Conservation (phyloP, 306 rosid genomes). For the Senna tora region DNA sequence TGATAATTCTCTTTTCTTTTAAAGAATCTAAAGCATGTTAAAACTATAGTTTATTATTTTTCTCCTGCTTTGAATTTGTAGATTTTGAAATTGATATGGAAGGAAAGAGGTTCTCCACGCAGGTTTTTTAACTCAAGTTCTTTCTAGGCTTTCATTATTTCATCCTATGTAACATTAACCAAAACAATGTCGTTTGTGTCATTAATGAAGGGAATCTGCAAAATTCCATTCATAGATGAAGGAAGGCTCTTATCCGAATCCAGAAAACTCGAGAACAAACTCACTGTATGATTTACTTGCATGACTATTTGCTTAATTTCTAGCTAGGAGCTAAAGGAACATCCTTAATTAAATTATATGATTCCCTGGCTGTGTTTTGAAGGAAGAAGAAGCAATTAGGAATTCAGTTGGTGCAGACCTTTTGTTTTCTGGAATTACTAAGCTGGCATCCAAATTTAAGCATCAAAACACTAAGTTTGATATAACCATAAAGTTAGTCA, state of each 20-base stretch:
- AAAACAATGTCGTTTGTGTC: not conserved
- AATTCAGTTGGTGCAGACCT: slow-evolving; percentile 40
- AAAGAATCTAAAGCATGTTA: not conserved
- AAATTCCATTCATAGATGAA: slow-evolving; percentile 62
- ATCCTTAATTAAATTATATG: not conserved
- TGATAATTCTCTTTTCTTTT: no score
- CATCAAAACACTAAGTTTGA: slow-evolving; percentile 30
- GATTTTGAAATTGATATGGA: slow-evolving; percentile 60
- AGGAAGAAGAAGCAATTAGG: slow-evolving; percentile 41
- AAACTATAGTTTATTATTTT: no score
- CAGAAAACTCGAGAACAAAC: slow-evolving; percentile 31
- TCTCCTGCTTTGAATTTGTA: slow-evolving; percentile 7
- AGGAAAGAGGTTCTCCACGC: slow-evolving; percentile 59
- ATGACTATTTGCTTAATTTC: not conserved
- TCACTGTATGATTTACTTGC: slow-evolving; percentile 41
- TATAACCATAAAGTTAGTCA: slow-evolving; percentile 39
- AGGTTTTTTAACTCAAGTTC: slow-evolving; percentile 41
- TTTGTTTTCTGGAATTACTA: slow-evolving; percentile 37
- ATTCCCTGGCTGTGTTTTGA: not conserved
- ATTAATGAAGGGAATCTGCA: slow-evolving; percentile 46
- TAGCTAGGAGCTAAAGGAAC: not conserved
- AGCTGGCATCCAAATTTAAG: slow-evolving; percentile 35
- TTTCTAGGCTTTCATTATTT: not conserved
- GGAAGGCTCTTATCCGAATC: slow-evolving; percentile 51
- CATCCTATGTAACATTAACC: not conserved